Evolutionary conservation across 768 basidiomycete species (phyloP), one percentile per base, ranked within the genome.

Genomic region (Leccinum rimulosum): DNA sequence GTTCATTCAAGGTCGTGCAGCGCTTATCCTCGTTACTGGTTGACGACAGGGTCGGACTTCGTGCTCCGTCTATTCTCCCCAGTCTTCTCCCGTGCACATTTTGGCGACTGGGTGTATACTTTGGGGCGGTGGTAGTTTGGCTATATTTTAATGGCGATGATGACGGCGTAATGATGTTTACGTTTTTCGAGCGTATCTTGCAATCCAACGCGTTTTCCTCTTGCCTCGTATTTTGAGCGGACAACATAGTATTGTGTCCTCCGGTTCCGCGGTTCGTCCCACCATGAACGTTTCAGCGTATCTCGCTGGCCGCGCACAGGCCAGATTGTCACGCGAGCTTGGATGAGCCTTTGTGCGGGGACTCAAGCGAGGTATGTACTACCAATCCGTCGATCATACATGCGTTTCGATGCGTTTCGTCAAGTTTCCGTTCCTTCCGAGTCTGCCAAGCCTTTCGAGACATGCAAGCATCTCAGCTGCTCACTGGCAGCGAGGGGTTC

Each of bases 61-160:
- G 59, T 55, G 15, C 59, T 43, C 68, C 64, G 59, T 61, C 58
- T 54, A 67, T 65, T 55, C 61, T 61, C 59, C 68, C 52, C 6
- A n/a, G 15, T 33, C 12, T 28, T 22, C n/a, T 49, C n/a, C 19
- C 49, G 25, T 30, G 45, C 1, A 50, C 36, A 27, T 31, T 35
- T 30, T 43, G 22, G 45, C 50, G 27, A 12, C 55, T 36, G 12
- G 33, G 30, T 36, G 45, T 50, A 43, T 31, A n/a, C n/a, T 28
- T 38, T 31, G 47, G 38, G 63, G 30, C 27, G 35, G 45, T 36
- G 38, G 47, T 55, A 43, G 30, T 49, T 31, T 50, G 52, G 27
- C 14, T 31, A 5, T 52, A 19, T 55, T n/a, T 45, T 50, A 53
- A 35, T 50, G 56, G 38, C 38, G 38, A 40, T 40, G 38, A 40